Base-by-base conservation (phyloP, 2,329 filamentous ascomycete genomes). In the Botrytis galanthina region DNA sequence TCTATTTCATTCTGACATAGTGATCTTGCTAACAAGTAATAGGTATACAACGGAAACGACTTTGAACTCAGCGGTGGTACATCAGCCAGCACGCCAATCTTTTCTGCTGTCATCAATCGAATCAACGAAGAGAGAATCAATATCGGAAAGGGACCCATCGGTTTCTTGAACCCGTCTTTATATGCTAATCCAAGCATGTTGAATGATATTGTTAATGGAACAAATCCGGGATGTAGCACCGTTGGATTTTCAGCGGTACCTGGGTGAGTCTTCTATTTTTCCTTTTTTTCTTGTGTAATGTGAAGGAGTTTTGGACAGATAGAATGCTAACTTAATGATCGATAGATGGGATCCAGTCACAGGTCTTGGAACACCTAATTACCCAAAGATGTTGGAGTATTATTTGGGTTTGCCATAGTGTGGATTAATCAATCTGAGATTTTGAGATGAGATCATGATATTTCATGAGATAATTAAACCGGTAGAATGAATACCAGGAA, bases 101-200 rank as follows among this genome's bases (percentile, higher is more conserved):
- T 85, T 75, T 85, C 83, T 0, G 80, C 84, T 0, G 82, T 87
- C 57, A 77, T 88, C 42, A 87, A 84, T 1, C 77, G 86, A 75
- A 81, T 87, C 51, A 87, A 87, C 74, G 86, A 87, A 78, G 85
- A 85, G 77, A 80, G 86, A 35, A 77, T 87, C 37, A 82, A 82
- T 12, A 81, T 78, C 0, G 83, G 83, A 3, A 87, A 87, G 79
- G 79, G 81, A 8, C 80, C 85, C 0, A 82, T 88, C 18, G 87
- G 86, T 0, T 88, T 88, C 75, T 79, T 88, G 32, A 86, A 88
- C 69, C 86, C 84, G 0, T 83, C 84, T 59, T 77, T 88, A n/a
- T 87, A 87, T 75, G 83, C 82, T 2, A 81, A 87, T 72, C 81
- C 81, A 0, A 70, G 46, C 74, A 79, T 74, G 79, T 76, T 75